phyloP scores from a whole-genome alignment of 2,329 filamentous ascomycete genomes.

The Camillea tinctor region DNA sequence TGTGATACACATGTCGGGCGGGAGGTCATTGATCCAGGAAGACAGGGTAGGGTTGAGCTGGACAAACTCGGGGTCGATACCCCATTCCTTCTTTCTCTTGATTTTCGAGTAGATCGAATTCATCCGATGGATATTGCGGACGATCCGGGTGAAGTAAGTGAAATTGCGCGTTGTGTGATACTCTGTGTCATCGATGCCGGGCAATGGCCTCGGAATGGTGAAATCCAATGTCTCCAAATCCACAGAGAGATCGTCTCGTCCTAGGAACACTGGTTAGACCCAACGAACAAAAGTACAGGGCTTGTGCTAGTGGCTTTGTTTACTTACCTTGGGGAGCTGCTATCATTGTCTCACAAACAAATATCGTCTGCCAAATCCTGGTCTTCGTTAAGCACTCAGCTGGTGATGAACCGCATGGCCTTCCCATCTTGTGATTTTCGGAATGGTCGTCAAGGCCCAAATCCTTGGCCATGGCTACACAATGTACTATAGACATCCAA shows the following conservation, averaged over 20 bases:
- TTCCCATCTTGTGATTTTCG: conserved; percentile 71
- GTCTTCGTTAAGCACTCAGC: conserved; percentile 82
- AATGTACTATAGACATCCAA: conserved; percentile 93
- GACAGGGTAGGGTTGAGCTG: conserved; percentile 75
- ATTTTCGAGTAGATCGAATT: conserved; percentile 73
- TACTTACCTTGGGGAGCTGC: conserved; percentile 89
- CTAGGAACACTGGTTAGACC: conserved; percentile 39
- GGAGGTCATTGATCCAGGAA: conserved; percentile 74
- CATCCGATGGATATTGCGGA: conserved; percentile 75
- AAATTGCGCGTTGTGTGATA: conserved; percentile 80
- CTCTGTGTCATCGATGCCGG: conserved; percentile 72
- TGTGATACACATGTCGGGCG: conserved; percentile 71
- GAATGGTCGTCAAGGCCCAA: conserved; percentile 85
- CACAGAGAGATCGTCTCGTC: conserved; percentile 76
- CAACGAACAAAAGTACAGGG: not conserved
- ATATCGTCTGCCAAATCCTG: conserved; percentile 85
- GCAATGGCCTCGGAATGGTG: conserved; percentile 59
- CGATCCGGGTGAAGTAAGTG: conserved; percentile 73
- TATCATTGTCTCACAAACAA: conserved; percentile 87
- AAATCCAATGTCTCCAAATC: conserved; percentile 75
- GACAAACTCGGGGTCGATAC: conserved; percentile 77
- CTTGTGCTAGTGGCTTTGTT: not conserved
- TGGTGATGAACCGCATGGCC: conserved; percentile 64
- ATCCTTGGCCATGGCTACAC: conserved; percentile 90
- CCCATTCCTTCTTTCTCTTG: conserved; percentile 77